phyloP scores from a whole-genome alignment of 352 stramenopile genomes.

The Phytophthora tentaculata region DNA sequence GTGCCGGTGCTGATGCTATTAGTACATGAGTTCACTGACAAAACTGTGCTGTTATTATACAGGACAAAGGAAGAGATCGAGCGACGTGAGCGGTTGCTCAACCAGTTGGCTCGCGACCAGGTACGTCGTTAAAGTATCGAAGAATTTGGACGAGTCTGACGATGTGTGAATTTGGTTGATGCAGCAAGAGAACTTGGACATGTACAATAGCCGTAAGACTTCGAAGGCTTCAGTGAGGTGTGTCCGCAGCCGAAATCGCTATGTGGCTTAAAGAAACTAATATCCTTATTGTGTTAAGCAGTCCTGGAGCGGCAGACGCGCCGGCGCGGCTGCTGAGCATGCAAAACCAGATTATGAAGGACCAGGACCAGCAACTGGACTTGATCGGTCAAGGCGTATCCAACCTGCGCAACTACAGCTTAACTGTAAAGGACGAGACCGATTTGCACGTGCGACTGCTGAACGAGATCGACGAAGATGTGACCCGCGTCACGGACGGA shows the following conservation, averaged over 20 bases:
- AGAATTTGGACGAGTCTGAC: background rate
- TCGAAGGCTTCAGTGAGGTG: constrained; percentile 40
- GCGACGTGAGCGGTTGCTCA: constrained; percentile 67
- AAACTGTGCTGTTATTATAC: background rate
- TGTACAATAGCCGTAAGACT: constrained; percentile 72
- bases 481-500: constrained; percentile 83
- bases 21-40: background rate
- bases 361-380: constrained; percentile 88
- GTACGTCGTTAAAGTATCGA: constrained; percentile 17
- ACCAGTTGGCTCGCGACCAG: constrained; percentile 70
- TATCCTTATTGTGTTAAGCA: constrained; percentile 14
- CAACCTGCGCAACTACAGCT: constrained; percentile 87
- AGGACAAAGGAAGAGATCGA: constrained; percentile 79
- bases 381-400: constrained; percentile 83
- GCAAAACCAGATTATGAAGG: constrained; percentile 92
- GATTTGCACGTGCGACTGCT: constrained; percentile 90
- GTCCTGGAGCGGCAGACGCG: constrained; percentile 37
- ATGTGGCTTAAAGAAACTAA: constrained; percentile 1
- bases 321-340: constrained; percentile 70
- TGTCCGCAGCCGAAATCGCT: background rate
- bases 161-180: constrained; percentile 1
- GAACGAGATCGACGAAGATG: constrained; percentile 90
- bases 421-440: constrained; percentile 91
- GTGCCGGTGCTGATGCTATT: background rate
- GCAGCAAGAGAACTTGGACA: constrained; percentile 77